A percentile compares a stretch with the other conserved stretches of the same genome.
phyloP scores from a whole-genome alignment of 352 stramenopile species.

The Pythium myriotylum region DNA sequence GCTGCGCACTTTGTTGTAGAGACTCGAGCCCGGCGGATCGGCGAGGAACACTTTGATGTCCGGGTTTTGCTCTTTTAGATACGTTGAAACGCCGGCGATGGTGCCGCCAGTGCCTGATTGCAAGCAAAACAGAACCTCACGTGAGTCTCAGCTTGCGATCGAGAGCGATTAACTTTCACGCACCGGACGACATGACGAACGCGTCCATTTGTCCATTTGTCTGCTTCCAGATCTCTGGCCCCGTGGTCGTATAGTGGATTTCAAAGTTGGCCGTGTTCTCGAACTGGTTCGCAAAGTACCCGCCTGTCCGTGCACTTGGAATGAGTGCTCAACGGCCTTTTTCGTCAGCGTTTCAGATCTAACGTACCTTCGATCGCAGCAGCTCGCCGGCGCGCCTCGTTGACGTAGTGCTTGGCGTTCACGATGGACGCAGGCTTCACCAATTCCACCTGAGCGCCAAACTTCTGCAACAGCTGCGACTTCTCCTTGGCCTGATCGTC shows the following conservation, averaged over 20 bases:
- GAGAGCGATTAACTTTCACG: too few species aligned
- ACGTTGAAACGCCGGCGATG: slow-evolving; percentile 94
- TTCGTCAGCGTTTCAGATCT: not conserved
- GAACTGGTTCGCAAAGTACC: slow-evolving; percentile 98
- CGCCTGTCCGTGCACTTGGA: slow-evolving; percentile 43
- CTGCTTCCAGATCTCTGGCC: slow-evolving; percentile 96
- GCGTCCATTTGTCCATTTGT: slow-evolving; percentile 92
- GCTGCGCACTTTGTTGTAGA: slow-evolving; percentile 96
- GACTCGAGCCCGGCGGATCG: slow-evolving; percentile 95
- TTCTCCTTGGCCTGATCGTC: slow-evolving; percentile 97
- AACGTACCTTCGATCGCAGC: slow-evolving; percentile 70
- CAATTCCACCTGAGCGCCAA: slow-evolving; percentile 87
- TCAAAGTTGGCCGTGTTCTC: slow-evolving; percentile 97
- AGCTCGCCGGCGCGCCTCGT: slow-evolving; percentile 90
- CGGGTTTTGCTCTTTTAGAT: slow-evolving; percentile 91
- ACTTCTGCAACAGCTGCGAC: slow-evolving; percentile 70
- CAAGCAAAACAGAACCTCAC: too few species aligned
- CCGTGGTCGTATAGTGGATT: slow-evolving; percentile 94
- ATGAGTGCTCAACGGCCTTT: not conserved
- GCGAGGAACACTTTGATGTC: slow-evolving; percentile 93
- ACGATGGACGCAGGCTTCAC: slow-evolving; percentile 95
- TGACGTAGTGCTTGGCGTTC: slow-evolving; percentile 98
- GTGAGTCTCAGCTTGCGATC: too few species aligned
- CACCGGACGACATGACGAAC: slow-evolving; percentile 97
- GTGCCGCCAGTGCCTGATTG: slow-evolving; percentile 93